Conservation (phyloP, 208 protist species). For the Kentomonas sorsogonicus region DNA sequence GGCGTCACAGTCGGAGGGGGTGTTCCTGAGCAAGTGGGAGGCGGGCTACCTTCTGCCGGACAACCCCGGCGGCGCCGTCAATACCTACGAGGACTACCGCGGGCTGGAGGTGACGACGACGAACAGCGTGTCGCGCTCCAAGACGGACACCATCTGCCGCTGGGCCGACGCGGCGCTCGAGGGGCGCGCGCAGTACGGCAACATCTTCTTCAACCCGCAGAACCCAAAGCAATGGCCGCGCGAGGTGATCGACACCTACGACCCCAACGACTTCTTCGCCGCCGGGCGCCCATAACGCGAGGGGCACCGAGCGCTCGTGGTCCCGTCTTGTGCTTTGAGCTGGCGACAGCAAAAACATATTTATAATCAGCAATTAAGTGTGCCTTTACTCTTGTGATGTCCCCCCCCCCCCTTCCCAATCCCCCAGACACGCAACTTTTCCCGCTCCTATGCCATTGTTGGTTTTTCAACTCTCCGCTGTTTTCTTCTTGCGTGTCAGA, state of each 20-base stretch:
- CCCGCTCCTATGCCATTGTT: background rate
- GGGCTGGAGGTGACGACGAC: constrained; percentile 36
- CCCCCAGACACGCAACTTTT: no score
- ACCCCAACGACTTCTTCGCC: constrained; percentile 18
- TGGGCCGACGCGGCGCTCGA: constrained; percentile 60
- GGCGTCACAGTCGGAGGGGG: no score
- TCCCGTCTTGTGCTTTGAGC: no score
- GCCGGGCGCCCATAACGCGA: constrained; percentile 16
- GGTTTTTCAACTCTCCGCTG: background rate
- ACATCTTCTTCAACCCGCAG: constrained; percentile 49
- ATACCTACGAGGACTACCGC: constrained; percentile 53
- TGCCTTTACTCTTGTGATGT: no score
- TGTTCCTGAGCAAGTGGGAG: no score
- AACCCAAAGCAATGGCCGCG: constrained; percentile 38
- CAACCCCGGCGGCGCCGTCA: constrained; percentile 23
- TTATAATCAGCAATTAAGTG: no score
- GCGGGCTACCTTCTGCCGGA: constrained; percentile 31
- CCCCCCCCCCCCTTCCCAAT: no score
- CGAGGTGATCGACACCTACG: constrained; percentile 30
- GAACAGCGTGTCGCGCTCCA: constrained; percentile 39
- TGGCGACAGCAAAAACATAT: no score
- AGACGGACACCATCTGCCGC: constrained; percentile 54
- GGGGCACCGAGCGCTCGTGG: no score
- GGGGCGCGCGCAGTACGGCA: constrained; percentile 28
- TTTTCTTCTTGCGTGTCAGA: background rate